Conservation (phyloP, 768 basidiomycete species). For the Cystoderma amianthinum region DNA sequence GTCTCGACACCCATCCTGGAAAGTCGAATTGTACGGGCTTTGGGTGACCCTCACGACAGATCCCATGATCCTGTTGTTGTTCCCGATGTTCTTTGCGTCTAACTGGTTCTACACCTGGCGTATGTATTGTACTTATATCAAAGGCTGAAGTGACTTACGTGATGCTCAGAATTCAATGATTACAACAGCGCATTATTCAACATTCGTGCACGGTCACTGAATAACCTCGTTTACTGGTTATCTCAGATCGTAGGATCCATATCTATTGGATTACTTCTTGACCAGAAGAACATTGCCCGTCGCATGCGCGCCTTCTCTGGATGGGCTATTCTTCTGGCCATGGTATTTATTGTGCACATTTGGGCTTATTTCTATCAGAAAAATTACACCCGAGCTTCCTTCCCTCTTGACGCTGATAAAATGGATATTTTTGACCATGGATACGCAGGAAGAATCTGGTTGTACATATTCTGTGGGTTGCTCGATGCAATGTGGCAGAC, state of each 20-base stretch:
- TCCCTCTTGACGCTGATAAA: slow-evolving; percentile 28
- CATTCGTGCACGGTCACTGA: slow-evolving; percentile 70
- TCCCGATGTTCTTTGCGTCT: slow-evolving; percentile 82
- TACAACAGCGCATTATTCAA: slow-evolving; percentile 78
- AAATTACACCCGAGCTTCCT: slow-evolving; percentile 54
- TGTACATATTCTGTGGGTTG: slow-evolving; percentile 70
- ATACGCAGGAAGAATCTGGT: slow-evolving; percentile 49
- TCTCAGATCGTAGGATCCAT: slow-evolving; percentile 74
- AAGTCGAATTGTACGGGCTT: slow-evolving; percentile 63
- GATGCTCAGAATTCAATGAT: slow-evolving; percentile 62
- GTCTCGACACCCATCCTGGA: slow-evolving; percentile 74
- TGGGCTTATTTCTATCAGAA: slow-evolving; percentile 78
- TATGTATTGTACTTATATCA: slow-evolving; percentile 21
- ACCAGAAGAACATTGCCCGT: slow-evolving; percentile 45
- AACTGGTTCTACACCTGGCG: slow-evolving; percentile 89
- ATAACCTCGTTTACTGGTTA: slow-evolving; percentile 76
- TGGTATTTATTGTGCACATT: slow-evolving; percentile 64
- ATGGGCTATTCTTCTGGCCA: slow-evolving; percentile 52
- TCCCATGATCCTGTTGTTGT: slow-evolving; percentile 64
- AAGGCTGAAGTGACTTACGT: not conserved
- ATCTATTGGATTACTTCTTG: slow-evolving; percentile 63
- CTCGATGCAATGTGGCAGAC: slow-evolving; percentile 87
- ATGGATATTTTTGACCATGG: slow-evolving; percentile 53
- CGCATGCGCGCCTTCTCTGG: slow-evolving; percentile 67
- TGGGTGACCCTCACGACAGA: slow-evolving; percentile 64